phyloP scores from a whole-genome alignment of 129 eudicot species.

The Kitagawia praeruptora region DNA sequence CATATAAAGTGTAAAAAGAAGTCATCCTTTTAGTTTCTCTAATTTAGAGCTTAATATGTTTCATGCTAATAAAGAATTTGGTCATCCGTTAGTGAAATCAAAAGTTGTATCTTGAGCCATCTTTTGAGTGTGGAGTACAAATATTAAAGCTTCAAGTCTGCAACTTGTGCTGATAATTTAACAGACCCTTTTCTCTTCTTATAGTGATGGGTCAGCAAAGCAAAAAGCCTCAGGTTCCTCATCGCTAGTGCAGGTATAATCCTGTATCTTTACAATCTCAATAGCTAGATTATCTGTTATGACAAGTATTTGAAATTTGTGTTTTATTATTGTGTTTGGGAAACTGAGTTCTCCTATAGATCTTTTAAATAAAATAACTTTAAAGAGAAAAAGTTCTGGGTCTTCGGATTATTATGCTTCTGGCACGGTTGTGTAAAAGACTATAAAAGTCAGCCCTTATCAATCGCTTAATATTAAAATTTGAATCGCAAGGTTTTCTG shows the following conservation, averaged over 20 bases:
- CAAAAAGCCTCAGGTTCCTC: conserved; percentile 19
- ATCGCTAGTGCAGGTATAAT: conserved; percentile 16
- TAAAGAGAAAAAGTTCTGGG: neutral
- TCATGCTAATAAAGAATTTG: too few species aligned
- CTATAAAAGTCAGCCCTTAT: neutral
- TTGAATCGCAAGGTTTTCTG: too few species aligned
- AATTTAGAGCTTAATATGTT: too few species aligned
- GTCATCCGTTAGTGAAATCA: too few species aligned
- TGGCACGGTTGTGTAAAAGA: neutral
- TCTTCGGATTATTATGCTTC: neutral
- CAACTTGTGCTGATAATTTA: too few species aligned
- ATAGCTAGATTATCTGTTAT: neutral
- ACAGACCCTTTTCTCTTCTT: neutral
- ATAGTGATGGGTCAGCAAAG: conserved; percentile 17
- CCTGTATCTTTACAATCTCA: neutral
- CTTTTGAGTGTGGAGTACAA: too few species aligned
- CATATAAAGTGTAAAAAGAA: too few species aligned
- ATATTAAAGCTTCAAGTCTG: too few species aligned
- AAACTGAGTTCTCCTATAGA: neutral
- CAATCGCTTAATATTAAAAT: neutral
- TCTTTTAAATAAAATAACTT: neutral
- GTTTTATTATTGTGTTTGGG: neutral
- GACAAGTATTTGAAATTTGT: neutral
- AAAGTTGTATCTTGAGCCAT: too few species aligned
- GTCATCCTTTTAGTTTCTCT: too few species aligned